A percentile compares a stretch with the other conserved stretches of the same genome.
Conservation (phyloP, 192 early-diverging fungal genomes). For the Podila epicladia region DNA sequence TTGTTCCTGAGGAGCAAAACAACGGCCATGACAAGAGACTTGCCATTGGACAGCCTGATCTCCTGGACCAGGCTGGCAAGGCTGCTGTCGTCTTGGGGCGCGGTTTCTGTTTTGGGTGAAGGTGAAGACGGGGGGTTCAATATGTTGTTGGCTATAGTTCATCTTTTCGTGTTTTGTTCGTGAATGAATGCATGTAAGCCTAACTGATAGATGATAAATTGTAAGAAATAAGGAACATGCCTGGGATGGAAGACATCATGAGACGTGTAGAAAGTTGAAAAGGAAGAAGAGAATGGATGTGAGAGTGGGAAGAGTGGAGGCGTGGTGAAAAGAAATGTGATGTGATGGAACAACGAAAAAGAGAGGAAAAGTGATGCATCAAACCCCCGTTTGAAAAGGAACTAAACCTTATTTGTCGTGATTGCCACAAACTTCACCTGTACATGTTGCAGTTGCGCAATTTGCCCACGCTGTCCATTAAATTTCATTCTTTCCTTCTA, state of each 20-base stretch:
- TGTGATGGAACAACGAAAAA: neutral
- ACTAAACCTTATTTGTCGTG: no score
- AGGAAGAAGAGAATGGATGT: neutral
- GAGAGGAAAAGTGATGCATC: neutral
- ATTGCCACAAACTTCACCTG: no score
- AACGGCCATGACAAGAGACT: neutral
- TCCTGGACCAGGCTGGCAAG: slow-evolving; percentile 30
- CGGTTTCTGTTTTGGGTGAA: slow-evolving; percentile 4
- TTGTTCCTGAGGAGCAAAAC: neutral
- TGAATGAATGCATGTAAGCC: no score
- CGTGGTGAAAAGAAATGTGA: neutral
- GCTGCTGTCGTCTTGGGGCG: slow-evolving; percentile 25
- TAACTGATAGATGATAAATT: no score
- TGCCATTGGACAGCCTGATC: slow-evolving; percentile 14
- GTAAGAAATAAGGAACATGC: neutral
- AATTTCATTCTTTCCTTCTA: neutral
- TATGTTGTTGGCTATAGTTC: no score
- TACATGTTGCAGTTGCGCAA: no score
- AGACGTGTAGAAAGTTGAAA: neutral
- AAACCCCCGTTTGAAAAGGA: no score
- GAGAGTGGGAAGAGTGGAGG: neutral
- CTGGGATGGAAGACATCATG: slow-evolving; percentile 21
- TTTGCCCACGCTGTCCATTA: no score
- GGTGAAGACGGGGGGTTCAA: no score
- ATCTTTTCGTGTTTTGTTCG: no score